Evolutionary conservation across 2,329 filamentous ascomycete genomes (phyloP).

Genomic region (Ophiocordyceps sinensis): DNA sequence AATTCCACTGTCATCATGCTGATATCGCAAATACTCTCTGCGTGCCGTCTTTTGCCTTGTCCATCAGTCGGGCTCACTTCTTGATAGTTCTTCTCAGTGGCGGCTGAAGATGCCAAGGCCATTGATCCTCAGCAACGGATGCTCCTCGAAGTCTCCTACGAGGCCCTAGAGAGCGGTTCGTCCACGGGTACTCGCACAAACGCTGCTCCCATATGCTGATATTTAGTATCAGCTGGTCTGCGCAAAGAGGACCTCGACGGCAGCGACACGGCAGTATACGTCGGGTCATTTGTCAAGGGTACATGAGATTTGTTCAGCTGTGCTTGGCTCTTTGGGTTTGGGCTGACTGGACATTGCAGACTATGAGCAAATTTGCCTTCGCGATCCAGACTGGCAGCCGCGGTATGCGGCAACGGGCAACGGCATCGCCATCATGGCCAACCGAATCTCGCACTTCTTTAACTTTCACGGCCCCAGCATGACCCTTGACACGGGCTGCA

Average conservation of each 20-base stretch:
- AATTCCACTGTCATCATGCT: neutral
- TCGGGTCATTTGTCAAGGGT: conserved; percentile 37
- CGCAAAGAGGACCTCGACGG: conserved; percentile 27
- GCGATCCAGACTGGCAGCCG: conserved; percentile 33
- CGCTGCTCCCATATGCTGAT: neutral
- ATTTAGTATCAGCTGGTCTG: conserved; percentile 22
- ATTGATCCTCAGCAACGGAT: conserved; percentile 40
- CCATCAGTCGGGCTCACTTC: neutral
- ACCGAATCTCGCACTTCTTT: conserved; percentile 40
- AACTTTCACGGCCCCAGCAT: conserved; percentile 40
- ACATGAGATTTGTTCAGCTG: neutral
- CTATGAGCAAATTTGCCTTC: conserved; percentile 34
- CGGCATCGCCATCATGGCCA: conserved; percentile 37
- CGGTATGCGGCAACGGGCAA: conserved; percentile 39
- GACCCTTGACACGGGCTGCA: conserved; percentile 46
- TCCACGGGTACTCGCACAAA: neutral
- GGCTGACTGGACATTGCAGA: conserved; percentile 16
- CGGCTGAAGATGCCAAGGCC: conserved; percentile 33
- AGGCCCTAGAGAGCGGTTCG: conserved; percentile 33
- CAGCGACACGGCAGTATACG: conserved; percentile 31
- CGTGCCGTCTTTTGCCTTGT: neutral
- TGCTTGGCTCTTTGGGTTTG: neutral
- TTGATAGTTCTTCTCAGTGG: conserved; percentile 33
- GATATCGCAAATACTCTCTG: neutral
- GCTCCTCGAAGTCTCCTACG: conserved; percentile 34